These are phyloP conservation scores for Salmacisia buchloeana DNA, from an alignment of 1,284 basidiomycete species.

Conservation along the genomic window DNA sequence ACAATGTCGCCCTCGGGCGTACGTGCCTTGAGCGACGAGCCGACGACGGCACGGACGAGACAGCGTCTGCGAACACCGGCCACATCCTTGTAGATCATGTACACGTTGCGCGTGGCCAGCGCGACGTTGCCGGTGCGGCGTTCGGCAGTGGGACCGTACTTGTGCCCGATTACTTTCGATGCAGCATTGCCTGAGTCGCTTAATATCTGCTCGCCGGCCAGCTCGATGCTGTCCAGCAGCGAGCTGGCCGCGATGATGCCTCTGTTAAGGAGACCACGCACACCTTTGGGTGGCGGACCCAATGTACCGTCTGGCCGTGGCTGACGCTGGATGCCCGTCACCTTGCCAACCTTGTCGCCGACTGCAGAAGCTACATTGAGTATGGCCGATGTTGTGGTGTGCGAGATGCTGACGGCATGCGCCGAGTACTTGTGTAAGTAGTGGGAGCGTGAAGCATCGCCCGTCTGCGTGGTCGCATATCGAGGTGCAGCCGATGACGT, in stretches of 20 bases:
- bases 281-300: slow-evolving; percentile 33
- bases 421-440: slow-evolving; percentile 21
- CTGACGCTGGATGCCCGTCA: slow-evolving; percentile 46
- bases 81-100: slow-evolving; percentile 46
- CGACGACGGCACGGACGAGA: slow-evolving; percentile 44
- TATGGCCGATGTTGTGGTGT: slow-evolving; percentile 41
- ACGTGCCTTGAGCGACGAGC: slow-evolving; percentile 5
- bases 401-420: slow-evolving; percentile 25
- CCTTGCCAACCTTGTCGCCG: slow-evolving; percentile 47
- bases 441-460: slow-evolving; percentile 14
- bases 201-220: slow-evolving; percentile 35
- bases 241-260: slow-evolving; percentile 46
- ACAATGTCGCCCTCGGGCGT: neutral
- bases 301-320: slow-evolving; percentile 20
- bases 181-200: slow-evolving; percentile 40
- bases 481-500: slow-evolving; percentile 16
- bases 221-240: slow-evolving; percentile 49
- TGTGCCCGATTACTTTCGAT: slow-evolving; percentile 47
- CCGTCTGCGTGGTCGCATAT: slow-evolving; percentile 17
- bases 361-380: slow-evolving; percentile 38
- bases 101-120: slow-evolving; percentile 37
- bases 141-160: slow-evolving; percentile 47
- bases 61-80: slow-evolving; percentile 42
- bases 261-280: slow-evolving; percentile 45
- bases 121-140: slow-evolving; percentile 36